Evolutionary conservation across 2,329 filamentous ascomycete genomes (phyloP).

Genomic region (Fusarium mangiferae): DNA sequence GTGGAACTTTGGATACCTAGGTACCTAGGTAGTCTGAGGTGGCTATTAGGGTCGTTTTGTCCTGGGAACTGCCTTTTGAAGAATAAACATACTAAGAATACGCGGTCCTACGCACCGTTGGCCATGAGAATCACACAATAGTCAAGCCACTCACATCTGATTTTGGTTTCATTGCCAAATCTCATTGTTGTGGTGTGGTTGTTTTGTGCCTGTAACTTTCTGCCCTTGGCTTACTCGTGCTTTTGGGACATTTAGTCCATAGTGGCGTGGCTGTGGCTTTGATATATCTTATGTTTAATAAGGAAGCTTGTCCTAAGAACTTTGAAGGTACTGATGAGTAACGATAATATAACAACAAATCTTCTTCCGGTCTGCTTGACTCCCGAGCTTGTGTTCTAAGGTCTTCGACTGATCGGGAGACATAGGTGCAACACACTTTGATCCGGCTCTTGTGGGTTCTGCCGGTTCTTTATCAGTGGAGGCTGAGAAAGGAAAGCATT

Average conservation of each 20-base stretch:
- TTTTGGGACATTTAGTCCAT: not conserved
- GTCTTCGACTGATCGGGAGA: conserved; percentile 20
- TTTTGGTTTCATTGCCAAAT: not conserved
- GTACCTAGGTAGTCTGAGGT: not conserved
- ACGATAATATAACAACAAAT: not conserved
- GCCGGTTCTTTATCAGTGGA: conserved; percentile 13
- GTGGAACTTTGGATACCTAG: not conserved
- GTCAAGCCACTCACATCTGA: not conserved
- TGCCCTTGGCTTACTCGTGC: not conserved
- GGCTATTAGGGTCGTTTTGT: not conserved
- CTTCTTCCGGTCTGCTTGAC: conserved; percentile 11
- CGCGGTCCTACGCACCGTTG: conserved; percentile 8
- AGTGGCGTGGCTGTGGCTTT: not conserved
- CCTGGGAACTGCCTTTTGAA: conserved; percentile 4
- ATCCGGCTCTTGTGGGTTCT: conserved; percentile 11
- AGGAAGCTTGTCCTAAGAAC: not conserved
- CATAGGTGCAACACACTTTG: conserved; percentile 15
- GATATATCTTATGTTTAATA: not conserved
- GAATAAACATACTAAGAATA: not conserved
- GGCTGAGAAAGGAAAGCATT: conserved; percentile 22
- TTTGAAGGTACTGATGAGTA: not conserved
- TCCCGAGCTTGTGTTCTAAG: conserved; percentile 4
- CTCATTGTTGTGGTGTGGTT: not conserved
- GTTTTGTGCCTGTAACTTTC: not conserved
- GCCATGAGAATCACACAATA: not conserved